Base-by-base conservation (phyloP, 2,329 filamentous ascomycete genomes). In the Fusarium redolens region DNA sequence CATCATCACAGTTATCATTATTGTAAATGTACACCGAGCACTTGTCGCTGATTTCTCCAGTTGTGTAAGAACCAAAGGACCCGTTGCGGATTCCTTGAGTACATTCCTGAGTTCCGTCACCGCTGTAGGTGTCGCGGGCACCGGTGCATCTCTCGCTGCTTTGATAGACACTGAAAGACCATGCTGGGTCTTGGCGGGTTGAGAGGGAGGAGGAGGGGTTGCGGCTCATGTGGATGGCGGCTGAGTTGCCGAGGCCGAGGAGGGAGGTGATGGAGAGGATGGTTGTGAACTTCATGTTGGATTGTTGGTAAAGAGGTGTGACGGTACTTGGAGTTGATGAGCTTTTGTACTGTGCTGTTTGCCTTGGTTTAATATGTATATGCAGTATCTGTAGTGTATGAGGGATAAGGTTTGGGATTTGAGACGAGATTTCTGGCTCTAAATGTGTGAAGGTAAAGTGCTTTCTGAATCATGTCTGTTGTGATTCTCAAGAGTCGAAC, bases 331-430 rank as follows among this genome's bases (percentile, higher is more conserved):
- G 7, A 4, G 1, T 10, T 25, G 11, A 3, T 22, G 48, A 5
- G 7, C 3, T 3, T 12, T 11, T 20, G 15, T 4, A 15, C 0
- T 22, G 11, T 5, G 0, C 1, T 22, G 11, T 8, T 35, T 9
- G 15, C 5, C 13, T 2, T 25, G 10, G 3, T 13, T n/a, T 18
- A 18, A 3, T 14, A 20, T 6, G 22, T 20, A 1, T 5, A 15
- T 25, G n/a, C 0, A 22, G 33, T 35, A 18, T 4, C 1, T 15
- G 18, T 3, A 11, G 14, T 9, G 2, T 30, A 3, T 2, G 0
- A 22, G 22, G 22, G 22, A 22, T 3, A 22, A 22, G 22, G 22
- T 22, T 22, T 22, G 22, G 22, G 22, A 22, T 22, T 22, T 22
- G 22, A 22, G 22, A 22, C 22, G 22, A 22, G 22, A 22, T 22